A percentile compares a stretch with the other conserved stretches of the same genome.
These are phyloP conservation scores for Vitis amurensis DNA, from an alignment of 164 flowering plant species.

Conservation along the genomic window DNA sequence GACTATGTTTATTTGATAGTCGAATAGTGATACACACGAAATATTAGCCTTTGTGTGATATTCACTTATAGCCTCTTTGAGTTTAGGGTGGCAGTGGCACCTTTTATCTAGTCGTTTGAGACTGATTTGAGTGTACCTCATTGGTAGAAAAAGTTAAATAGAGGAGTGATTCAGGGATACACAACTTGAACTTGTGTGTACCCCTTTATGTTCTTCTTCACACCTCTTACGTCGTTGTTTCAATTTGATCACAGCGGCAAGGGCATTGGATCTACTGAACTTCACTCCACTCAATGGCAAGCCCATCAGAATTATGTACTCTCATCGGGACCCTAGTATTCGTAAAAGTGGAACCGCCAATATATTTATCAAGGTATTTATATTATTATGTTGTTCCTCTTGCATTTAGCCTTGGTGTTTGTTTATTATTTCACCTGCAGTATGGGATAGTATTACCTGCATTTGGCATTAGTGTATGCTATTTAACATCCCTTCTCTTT, in stretches of 20 bases:
- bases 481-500: background rate
- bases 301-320: slow-evolving; percentile 76
- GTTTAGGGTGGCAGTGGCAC: too few relatives aligned
- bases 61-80: too few relatives aligned
- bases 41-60: too few relatives aligned
- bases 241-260: slow-evolving; percentile 49
- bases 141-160: too few relatives aligned
- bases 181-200: too few relatives aligned
- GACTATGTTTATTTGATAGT: too few relatives aligned
- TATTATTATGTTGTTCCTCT: background rate
- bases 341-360: slow-evolving; percentile 73
- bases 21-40: too few relatives aligned
- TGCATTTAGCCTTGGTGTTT: background rate
- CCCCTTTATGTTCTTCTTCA: too few relatives aligned
- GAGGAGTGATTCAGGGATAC: too few relatives aligned
- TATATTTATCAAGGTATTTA: slow-evolving; percentile 62
- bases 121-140: too few relatives aligned
- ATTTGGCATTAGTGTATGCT: background rate
- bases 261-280: slow-evolving; percentile 68
- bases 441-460: too few relatives aligned
- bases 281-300: slow-evolving; percentile 64
- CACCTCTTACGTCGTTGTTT: slow-evolving; percentile 1
- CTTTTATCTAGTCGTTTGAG: too few relatives aligned
- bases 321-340: slow-evolving; percentile 71
- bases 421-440: background rate